Evolutionary conservation across 768 basidiomycete genomes (phyloP), one percentile per base, ranked within the genome.

Genomic region (Jaapia argillacea): DNA sequence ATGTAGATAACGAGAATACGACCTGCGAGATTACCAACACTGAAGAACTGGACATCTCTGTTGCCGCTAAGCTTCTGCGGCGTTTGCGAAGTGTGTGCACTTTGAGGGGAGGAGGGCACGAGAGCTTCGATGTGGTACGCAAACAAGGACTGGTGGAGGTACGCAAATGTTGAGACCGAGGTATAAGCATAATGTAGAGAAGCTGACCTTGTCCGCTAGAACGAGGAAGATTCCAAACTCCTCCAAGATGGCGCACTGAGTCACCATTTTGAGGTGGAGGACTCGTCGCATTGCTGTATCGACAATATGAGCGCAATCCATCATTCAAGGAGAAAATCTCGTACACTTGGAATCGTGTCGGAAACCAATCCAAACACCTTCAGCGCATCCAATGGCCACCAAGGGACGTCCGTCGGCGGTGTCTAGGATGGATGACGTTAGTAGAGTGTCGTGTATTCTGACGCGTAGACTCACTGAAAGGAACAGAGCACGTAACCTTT

Each of bases 181-280:
- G 20, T 6, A 4, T 3, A 6, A 26, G 21, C 10, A n/a, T 18
- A 36, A 13, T 7, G 38, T 23, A 36, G 20, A 36, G n/a, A 26
- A 4, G 22, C 50, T 42, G 39, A 79, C 87, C 71, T 92, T 93
- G 62, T 96, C 91, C 5, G 92, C 89, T 7, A 97, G 67, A 4
- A 98, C 94, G 22, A 98, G 73, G 71, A 99, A 92, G 51, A 97
- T 91, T 13, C 91, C 88, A 60, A 96, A 97, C 49, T 94, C 88
- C 57, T 96, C 91, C 5, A 98, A 67, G 74, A 97, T 93, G 0
- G 92, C 92, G 58, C 89, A 90, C 56, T 96, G 91, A 0, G 90
- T 92, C 24, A 98, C 92, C 68, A 82, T 79, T 62, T 91, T 90
- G 36, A 98, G 67, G 58, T 96, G 93, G 2, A 98, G 69, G 13